Conservation (phyloP, 257 asterid genomes). For the Primulina eburnea region DNA sequence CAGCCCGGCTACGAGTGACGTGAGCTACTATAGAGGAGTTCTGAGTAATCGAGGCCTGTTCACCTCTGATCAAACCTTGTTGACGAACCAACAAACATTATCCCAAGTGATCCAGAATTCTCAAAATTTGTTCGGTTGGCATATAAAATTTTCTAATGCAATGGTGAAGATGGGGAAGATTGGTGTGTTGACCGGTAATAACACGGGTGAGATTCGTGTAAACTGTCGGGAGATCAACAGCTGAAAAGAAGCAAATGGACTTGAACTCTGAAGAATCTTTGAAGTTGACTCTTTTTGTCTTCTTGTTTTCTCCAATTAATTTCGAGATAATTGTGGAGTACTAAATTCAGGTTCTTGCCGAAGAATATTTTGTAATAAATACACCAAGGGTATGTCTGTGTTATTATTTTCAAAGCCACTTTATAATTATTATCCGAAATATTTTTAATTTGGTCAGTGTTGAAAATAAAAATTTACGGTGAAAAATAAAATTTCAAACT, state of each 20-base stretch:
- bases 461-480: too few species aligned
- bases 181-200: slow-evolving; percentile 36
- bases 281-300: not conserved
- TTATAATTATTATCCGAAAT: too few species aligned
- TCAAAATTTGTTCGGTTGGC: slow-evolving; percentile 9
- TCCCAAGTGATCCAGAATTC: slow-evolving; percentile 38
- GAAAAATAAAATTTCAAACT: too few species aligned
- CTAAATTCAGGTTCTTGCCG: not conserved
- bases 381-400: too few species aligned
- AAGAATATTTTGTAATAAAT: not conserved
- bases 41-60: slow-evolving; percentile 35
- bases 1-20: slow-evolving; percentile 33
- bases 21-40: slow-evolving; percentile 36
- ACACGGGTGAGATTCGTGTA: slow-evolving; percentile 54
- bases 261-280: not conserved
- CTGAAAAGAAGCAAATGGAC: not conserved
- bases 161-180: too few species aligned
- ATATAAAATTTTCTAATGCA: too few species aligned
- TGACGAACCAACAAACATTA: slow-evolving; percentile 27
- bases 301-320: not conserved
- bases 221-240: slow-evolving; percentile 53
- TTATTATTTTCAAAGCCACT: too few species aligned
- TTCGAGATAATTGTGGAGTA: not conserved
- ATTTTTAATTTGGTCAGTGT: too few species aligned
- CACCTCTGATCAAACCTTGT: slow-evolving; percentile 47